These are phyloP conservation scores for Alternaria longipes DNA, from an alignment of 2,329 filamentous ascomycete species.

Conservation along the genomic window DNA sequence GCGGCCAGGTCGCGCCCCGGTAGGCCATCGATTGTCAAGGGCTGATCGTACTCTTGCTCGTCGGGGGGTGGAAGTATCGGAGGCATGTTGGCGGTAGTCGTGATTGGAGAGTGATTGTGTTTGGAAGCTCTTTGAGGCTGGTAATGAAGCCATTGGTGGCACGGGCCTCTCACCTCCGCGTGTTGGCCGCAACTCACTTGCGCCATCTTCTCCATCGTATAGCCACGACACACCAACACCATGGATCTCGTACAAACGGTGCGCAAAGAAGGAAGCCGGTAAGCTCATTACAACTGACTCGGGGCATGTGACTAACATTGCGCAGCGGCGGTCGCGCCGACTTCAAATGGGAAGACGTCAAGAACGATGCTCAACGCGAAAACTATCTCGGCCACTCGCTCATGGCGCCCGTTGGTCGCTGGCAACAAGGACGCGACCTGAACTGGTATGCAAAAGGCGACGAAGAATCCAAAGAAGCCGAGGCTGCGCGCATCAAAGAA, in stretches of 20 bases:
- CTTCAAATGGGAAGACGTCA: slow-evolving; percentile 97
- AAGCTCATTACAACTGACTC: slow-evolving; percentile 22
- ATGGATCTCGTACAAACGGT: slow-evolving; percentile 97
- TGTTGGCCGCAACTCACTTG: slow-evolving; percentile 31
- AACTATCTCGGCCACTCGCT: slow-evolving; percentile 90
- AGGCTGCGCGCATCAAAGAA: slow-evolving; percentile 66
- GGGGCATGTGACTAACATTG: slow-evolving; percentile 11
- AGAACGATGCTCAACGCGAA: slow-evolving; percentile 85
- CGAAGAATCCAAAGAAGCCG: slow-evolving; percentile 65
- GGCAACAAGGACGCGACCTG: slow-evolving; percentile 80
- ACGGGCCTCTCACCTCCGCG: slow-evolving; percentile 34
- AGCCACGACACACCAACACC: slow-evolving; percentile 14
- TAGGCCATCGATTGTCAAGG: slow-evolving; percentile 32
- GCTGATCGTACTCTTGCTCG: slow-evolving; percentile 43
- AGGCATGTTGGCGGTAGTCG: slow-evolving; percentile 33
- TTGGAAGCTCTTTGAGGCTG: slow-evolving; percentile 9
- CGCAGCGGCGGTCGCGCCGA: slow-evolving; percentile 82
- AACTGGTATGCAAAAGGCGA: slow-evolving; percentile 70
- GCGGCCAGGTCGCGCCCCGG: slow-evolving; percentile 34
- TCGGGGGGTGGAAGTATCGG: slow-evolving; percentile 43
- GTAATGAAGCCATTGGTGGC: slow-evolving; percentile 7
- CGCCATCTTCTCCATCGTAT: neutral
- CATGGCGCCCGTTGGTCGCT: slow-evolving; percentile 90
- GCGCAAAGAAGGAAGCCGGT: slow-evolving; percentile 86
- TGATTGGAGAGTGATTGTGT: slow-evolving; percentile 4